Evolutionary conservation across 805 yeast species (phyloP).

Genomic region (Komagataella ulmi): DNA sequence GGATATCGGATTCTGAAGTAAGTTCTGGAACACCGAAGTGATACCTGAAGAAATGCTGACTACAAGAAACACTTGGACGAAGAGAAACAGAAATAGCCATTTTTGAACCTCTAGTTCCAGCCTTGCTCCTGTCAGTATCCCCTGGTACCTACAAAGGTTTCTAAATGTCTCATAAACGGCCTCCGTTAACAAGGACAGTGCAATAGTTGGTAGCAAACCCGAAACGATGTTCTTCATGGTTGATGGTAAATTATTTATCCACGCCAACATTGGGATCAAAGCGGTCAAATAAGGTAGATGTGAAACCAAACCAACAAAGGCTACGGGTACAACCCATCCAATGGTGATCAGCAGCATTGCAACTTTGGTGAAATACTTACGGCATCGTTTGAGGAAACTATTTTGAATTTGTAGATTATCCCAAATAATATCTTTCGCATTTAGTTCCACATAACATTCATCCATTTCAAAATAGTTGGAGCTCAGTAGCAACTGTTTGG

Average conservation of each 20-base stretch:
- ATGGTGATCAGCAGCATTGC: conserved; percentile 34
- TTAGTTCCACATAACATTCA: conserved; percentile 33
- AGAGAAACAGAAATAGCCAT: conserved; percentile 69
- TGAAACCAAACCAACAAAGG: conserved; percentile 62
- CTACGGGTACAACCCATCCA: conserved; percentile 73
- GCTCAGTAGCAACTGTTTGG: conserved; percentile 43
- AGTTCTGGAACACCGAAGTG: conserved; percentile 44
- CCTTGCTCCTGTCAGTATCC: conserved; percentile 46
- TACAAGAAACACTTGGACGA: conserved; percentile 73
- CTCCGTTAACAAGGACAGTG: conserved; percentile 51
- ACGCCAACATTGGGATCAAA: conserved; percentile 44
- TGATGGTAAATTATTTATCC: conserved; percentile 43
- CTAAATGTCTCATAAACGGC: conserved; percentile 47
- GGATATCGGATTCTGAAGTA: conserved; percentile 58
- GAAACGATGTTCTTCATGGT: conserved; percentile 39
- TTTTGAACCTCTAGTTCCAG: conserved; percentile 60
- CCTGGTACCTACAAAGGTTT: conserved; percentile 37
- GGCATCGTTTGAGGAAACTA: conserved; percentile 20
- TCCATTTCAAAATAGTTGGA: conserved; percentile 27
- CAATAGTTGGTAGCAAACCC: conserved; percentile 53
- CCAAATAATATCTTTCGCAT: conserved; percentile 69
- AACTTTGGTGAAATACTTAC: conserved; percentile 29
- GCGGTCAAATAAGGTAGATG: conserved; percentile 56
- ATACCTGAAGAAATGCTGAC: conserved; percentile 77
- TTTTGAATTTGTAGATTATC: conserved; percentile 31